Conservation (phyloP, 192 early-diverging fungal genomes). For the Backusella parvicylindrica region DNA sequence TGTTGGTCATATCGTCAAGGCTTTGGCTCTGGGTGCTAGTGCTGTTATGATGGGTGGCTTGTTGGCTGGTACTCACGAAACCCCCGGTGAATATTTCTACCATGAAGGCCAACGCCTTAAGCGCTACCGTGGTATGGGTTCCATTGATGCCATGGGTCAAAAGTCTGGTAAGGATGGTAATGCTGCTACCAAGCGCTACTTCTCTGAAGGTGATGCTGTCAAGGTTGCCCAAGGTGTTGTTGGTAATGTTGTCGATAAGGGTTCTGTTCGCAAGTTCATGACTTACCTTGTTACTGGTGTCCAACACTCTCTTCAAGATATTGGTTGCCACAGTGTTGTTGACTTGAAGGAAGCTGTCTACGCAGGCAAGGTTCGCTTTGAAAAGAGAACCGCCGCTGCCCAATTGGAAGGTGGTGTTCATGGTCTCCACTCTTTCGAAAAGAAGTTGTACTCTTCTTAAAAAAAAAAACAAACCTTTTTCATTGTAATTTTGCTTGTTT, state of each 20-base stretch:
- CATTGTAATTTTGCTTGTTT: neutral
- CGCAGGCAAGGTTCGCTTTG: constrained; percentile 82
- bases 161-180: constrained; percentile 62
- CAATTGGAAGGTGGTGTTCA: constrained; percentile 97
- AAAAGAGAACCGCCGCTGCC: constrained; percentile 89
- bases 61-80: constrained; percentile 92
- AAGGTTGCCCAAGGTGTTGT: constrained; percentile 99
- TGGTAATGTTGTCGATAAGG: constrained; percentile 97
- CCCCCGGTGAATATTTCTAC: constrained; percentile 98
- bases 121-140: constrained; percentile 99
- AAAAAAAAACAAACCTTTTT: neutral
- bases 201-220: constrained; percentile 91
- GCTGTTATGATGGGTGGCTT: constrained; percentile 99
- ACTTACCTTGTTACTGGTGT: constrained; percentile 91
- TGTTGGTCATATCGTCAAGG: constrained; percentile 97
- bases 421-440: constrained; percentile 81
- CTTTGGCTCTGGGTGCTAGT: constrained; percentile 89
- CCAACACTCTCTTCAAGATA: constrained; percentile 97
- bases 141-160: constrained; percentile 92
- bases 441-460: constrained; percentile 59
- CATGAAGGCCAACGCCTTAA: constrained; percentile 96
- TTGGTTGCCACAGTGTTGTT: constrained; percentile 71
- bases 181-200: constrained; percentile 88
- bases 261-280: constrained; percentile 89
- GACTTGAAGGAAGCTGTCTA: constrained; percentile 67